Conservation (phyloP, 345 rosid species). For the Citrus cavaleriei region DNA sequence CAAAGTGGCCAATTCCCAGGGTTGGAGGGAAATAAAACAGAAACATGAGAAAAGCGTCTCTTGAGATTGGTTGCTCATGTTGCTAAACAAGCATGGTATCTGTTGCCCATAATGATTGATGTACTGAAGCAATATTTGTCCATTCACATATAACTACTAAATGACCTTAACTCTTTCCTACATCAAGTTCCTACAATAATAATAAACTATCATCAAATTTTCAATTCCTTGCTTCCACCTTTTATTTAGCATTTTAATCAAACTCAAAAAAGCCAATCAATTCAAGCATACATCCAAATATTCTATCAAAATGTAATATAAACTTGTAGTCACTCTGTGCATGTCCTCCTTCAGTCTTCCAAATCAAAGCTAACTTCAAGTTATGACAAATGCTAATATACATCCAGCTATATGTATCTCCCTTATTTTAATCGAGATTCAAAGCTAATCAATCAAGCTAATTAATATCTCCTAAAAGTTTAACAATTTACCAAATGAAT, state of each 20-base stretch:
- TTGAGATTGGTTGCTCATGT: not conserved
- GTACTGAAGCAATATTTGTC: not conserved
- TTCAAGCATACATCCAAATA: not conserved
- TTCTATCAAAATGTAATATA: not conserved
- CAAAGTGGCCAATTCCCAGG: not conserved
- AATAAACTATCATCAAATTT: not conserved
- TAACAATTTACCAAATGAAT: not conserved
- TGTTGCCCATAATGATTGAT: not conserved
- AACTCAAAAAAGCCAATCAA: not conserved
- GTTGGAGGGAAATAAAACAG: not conserved
- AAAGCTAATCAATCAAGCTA: slow-evolving; percentile 12
- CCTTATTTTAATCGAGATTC: not conserved
- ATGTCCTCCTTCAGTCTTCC: not conserved
- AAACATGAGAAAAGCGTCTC: not conserved
- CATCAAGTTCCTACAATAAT: not conserved
- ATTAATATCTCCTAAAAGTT: not conserved
- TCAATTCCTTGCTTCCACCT: not conserved
- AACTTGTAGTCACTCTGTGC: not conserved
- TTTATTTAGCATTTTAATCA: not conserved
- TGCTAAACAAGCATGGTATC: not conserved
- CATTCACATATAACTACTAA: not conserved
- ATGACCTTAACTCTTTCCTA: not conserved
- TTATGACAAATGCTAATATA: not conserved
- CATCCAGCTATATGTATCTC: not conserved
- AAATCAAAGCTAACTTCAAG: not conserved